A percentile compares a stretch with the other conserved stretches of the same genome.
Conservation (phyloP, 352 stramenopile genomes). For the Globisporangium iwayamae region DNA sequence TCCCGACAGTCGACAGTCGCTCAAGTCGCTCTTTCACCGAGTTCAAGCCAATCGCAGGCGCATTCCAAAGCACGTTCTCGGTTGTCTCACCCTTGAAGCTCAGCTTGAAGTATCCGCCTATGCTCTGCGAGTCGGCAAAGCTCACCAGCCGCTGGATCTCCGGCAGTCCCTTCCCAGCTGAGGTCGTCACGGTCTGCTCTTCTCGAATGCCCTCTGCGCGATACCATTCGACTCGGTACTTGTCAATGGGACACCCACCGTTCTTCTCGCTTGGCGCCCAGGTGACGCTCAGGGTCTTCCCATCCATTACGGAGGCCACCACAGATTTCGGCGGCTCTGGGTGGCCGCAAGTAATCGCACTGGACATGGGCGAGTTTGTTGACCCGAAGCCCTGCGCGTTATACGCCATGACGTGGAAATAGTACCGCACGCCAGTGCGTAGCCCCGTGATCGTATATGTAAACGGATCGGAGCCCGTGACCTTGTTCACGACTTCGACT, state of each 20-base stretch:
- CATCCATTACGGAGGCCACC: conserved; percentile 46
- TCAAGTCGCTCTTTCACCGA: conserved; percentile 75
- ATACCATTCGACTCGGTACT: conserved; percentile 81
- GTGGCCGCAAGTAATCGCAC: conserved; percentile 49
- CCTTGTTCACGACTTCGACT: conserved; percentile 72
- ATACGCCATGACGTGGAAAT: conserved; percentile 81
- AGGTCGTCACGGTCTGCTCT: conserved; percentile 78
- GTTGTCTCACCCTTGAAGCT: conserved; percentile 56
- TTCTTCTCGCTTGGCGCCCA: conserved; percentile 37
- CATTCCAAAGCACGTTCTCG: conserved; percentile 69
- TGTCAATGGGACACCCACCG: conserved; percentile 44
- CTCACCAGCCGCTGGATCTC: conserved; percentile 59
- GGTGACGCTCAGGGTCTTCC: conserved; percentile 44
- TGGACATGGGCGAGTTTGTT: conserved; percentile 56
- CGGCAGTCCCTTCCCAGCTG: conserved; percentile 53
- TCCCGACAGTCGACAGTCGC: conserved; percentile 57
- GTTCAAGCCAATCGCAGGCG: conserved; percentile 39
- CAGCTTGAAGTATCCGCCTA: conserved; percentile 68
- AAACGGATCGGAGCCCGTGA: conserved; percentile 91
- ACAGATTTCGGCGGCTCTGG: conserved; percentile 43
- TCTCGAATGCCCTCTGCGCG: conserved; percentile 46
- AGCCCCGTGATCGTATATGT: conserved; percentile 55
- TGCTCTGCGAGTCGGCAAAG: conserved; percentile 53
- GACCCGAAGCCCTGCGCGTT: conserved; percentile 64
- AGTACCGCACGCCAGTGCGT: conserved; percentile 53